Percentiles rank a stretch among this genome's conserved stretches.
These are phyloP conservation scores for Didymella pinodella DNA, from an alignment of 2,329 filamentous ascomycete genomes.

Conservation along the genomic window DNA sequence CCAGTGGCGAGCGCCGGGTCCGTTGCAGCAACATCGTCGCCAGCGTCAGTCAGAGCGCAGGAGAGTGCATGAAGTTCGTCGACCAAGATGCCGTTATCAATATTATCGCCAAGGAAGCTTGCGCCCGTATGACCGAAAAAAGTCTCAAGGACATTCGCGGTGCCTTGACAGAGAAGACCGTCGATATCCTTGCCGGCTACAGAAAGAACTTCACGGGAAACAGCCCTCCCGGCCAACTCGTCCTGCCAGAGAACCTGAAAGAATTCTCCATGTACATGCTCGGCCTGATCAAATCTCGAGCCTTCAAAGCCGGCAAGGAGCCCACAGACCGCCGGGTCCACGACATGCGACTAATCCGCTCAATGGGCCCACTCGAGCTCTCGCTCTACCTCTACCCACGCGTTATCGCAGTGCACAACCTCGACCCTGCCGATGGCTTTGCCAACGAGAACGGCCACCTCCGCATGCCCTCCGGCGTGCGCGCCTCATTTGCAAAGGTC, in stretches of 20 bases:
- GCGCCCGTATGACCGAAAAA: slow-evolving; percentile 80
- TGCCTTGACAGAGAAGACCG: slow-evolving; percentile 85
- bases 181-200: slow-evolving; percentile 90
- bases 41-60: slow-evolving; percentile 83
- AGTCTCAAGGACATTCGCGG: slow-evolving; percentile 85
- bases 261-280: slow-evolving; percentile 98
- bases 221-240: slow-evolving; percentile 89
- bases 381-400: slow-evolving; percentile 94
- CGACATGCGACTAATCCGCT: slow-evolving; percentile 87
- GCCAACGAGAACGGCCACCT: slow-evolving; percentile 90
- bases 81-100: slow-evolving; percentile 93
- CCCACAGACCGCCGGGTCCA: slow-evolving; percentile 89
- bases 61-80: slow-evolving; percentile 87
- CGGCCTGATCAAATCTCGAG: slow-evolving; percentile 85
- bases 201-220: slow-evolving; percentile 88
- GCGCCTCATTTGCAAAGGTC: slow-evolving; percentile 84
- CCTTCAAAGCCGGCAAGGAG: slow-evolving; percentile 91
- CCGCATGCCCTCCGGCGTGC: slow-evolving; percentile 79
- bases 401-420: slow-evolving; percentile 90
- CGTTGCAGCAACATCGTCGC: slow-evolving; percentile 94
- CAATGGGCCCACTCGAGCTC: slow-evolving; percentile 85
- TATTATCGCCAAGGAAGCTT: slow-evolving; percentile 91
- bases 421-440: slow-evolving; percentile 88
- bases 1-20: slow-evolving; percentile 85
- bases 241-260: slow-evolving; percentile 94